phyloP scores from a whole-genome alignment of 176 grass and related monocot genomes.

The Carex littledalei region DNA sequence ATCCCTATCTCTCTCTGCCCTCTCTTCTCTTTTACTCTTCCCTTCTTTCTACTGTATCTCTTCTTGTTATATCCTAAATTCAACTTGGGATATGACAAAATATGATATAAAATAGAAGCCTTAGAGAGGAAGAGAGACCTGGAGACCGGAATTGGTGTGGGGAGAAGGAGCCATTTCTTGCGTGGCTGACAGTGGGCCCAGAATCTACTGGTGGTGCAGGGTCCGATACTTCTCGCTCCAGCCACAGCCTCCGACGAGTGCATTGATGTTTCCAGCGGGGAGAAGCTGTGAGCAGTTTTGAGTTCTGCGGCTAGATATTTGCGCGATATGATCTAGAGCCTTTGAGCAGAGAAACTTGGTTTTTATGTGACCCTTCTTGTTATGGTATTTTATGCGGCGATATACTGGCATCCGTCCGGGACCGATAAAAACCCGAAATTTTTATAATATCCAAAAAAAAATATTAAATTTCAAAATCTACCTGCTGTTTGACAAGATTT shows the following conservation, averaged over 20 bases:
- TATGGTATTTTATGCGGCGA: not conserved
- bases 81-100: not conserved
- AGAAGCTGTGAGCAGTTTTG: not conserved
- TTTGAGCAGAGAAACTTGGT: not conserved
- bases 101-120: not conserved
- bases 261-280: not conserved
- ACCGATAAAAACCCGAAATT: too few species aligned
- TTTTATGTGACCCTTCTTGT: not conserved
- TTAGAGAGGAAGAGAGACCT: not conserved
- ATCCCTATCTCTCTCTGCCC: too few species aligned
- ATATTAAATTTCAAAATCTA: too few species aligned
- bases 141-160: not conserved
- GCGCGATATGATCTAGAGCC: not conserved
- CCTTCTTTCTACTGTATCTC: too few species aligned
- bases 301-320: not conserved
- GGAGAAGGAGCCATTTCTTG: slow-evolving; percentile 5
- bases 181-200: not conserved
- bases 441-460: too few species aligned
- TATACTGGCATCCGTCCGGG: too few species aligned
- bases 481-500: too few species aligned
- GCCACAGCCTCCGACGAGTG: not conserved
- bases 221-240: not conserved
- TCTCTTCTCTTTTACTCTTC: too few species aligned
- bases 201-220: not conserved
- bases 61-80: too few species aligned